Conservation (phyloP, 495 filamentous ascomycete species). For the Aeminium ludgeri region DNA sequence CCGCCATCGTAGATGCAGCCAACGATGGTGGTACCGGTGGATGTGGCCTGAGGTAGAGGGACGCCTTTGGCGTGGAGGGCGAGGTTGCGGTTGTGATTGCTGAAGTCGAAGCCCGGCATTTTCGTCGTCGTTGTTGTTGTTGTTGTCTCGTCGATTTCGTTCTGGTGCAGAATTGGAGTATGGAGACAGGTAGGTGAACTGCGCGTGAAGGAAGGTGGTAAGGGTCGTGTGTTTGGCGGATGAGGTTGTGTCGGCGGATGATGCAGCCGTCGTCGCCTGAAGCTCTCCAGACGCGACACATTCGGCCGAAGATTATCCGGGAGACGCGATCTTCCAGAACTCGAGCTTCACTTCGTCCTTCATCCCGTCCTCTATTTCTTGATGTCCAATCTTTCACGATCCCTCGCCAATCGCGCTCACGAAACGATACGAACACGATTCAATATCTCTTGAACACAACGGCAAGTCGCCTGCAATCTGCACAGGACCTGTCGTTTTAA, state of each 20-base stretch:
- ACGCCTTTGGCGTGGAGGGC: slow-evolving; percentile 85
- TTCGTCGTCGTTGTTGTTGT: slow-evolving; percentile 24
- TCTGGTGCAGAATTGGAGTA: too few relatives aligned
- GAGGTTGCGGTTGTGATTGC: slow-evolving; percentile 95
- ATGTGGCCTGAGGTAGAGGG: slow-evolving; percentile 90
- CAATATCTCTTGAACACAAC: too few relatives aligned
- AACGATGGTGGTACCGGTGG: slow-evolving; percentile 98
- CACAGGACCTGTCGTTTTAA: too few relatives aligned
- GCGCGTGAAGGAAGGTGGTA: not conserved
- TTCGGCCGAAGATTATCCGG: too few relatives aligned
- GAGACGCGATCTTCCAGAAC: too few relatives aligned
- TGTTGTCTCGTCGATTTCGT: not conserved
- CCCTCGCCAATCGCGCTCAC: not conserved
- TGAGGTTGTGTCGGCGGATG: not conserved
- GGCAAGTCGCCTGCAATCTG: too few relatives aligned
- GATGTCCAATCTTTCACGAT: too few relatives aligned
- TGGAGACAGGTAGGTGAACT: too few relatives aligned
- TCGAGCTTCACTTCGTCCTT: too few relatives aligned
- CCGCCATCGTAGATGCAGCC: slow-evolving; percentile 94
- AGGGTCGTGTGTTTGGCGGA: slow-evolving; percentile 2
- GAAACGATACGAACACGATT: too few relatives aligned
- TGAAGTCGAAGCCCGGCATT: slow-evolving; percentile 99
- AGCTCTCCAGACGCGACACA: too few relatives aligned
- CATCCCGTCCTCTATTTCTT: too few relatives aligned
- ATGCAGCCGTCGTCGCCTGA: not conserved